Evolutionary conservation across 1,284 basidiomycete species (phyloP), one percentile per base, ranked within the genome.

Genomic region (Singerocomus rubriflavus): DNA sequence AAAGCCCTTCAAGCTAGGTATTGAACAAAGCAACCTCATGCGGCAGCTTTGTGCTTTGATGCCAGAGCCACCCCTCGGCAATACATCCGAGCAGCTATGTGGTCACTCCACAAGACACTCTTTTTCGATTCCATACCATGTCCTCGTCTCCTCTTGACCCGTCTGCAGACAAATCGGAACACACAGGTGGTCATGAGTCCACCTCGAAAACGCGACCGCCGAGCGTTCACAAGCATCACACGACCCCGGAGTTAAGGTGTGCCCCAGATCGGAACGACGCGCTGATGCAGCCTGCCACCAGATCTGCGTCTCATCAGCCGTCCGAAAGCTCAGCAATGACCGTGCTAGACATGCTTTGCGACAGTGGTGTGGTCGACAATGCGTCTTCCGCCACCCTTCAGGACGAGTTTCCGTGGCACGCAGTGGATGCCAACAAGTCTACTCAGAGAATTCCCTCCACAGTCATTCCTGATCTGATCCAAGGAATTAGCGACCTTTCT

Each of bases 401-500:
- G 14, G 50, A 44, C 30, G 44, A 39, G 13, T 51, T 50, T 14
- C 45, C 46, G 48, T 52, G 53, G 44, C 54, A 49, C 40, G 32
- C 38, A 31, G 27, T 43, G 5, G 39, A 12, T 1, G 17, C 32
- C 14, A 14, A 50, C 35, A 36, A 38, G 40, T 14, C 7, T 8
- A 21, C 25, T 6, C 48, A 42, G 11, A 50, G 1, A 6, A 46
- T 68, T 9, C 64, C 65, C 2, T 21, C 51, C 5, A 46, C 26
- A 3, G 48, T 63, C 29, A 29, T 46, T 16, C 60, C 65, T 6
- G 40, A 14, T 1, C 45, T 66, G 11, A 43, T 69, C 38, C 57
- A 61, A 37, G 38, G 35, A 1, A 7, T 46, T 13, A 5, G 11
- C n/a, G 31, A 47, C 16, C n/a, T 53, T 12, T 54, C 45, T 27